A percentile compares a stretch with the other conserved stretches of the same genome.
Evolutionary conservation across 805 yeast species (phyloP).

Genomic region (Yueomyces sinensis): DNA sequence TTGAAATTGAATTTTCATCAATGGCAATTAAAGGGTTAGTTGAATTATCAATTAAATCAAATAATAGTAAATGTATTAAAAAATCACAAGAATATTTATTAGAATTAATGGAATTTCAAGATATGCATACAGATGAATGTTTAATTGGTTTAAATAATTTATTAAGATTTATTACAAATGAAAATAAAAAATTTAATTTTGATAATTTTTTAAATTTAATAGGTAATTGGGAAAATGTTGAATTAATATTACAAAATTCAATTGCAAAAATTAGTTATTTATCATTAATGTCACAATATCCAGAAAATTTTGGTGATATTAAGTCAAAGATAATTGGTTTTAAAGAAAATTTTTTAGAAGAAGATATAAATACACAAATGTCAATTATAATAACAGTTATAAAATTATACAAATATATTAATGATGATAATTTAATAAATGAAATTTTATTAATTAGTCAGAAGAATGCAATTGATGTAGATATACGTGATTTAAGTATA

Average conservation of each 20-base stretch:
- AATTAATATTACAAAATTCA: slow-evolving; percentile 34
- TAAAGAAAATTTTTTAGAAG: slow-evolving; percentile 41
- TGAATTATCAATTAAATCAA: slow-evolving; percentile 53
- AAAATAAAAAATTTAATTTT: slow-evolving; percentile 24
- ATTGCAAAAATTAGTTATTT: slow-evolving; percentile 38
- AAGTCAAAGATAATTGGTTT: slow-evolving; percentile 32
- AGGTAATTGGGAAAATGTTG: slow-evolving; percentile 40
- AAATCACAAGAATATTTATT: slow-evolving; percentile 49
- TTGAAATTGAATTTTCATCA: slow-evolving; percentile 64
- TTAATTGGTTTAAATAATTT: slow-evolving; percentile 50
- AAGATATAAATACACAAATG: slow-evolving; percentile 48
- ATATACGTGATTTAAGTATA: slow-evolving; percentile 68
- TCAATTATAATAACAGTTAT: slow-evolving; percentile 49
- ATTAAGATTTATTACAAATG: slow-evolving; percentile 47
- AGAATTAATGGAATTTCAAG: slow-evolving; percentile 46
- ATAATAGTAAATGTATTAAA: slow-evolving; percentile 30
- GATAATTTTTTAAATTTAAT: slow-evolving; percentile 26
- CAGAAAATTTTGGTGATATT: slow-evolving; percentile 42
- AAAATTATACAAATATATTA: slow-evolving; percentile 32
- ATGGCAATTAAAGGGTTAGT: slow-evolving; percentile 56
- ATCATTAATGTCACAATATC: slow-evolving; percentile 64
- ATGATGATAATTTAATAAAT: slow-evolving; percentile 38
- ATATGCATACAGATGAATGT: slow-evolving; percentile 47
- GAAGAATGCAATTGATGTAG: slow-evolving; percentile 54
- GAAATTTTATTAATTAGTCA: slow-evolving; percentile 48